phyloP scores from a whole-genome alignment of 176 grass and related monocot genomes.

The Oryza australiensis region DNA sequence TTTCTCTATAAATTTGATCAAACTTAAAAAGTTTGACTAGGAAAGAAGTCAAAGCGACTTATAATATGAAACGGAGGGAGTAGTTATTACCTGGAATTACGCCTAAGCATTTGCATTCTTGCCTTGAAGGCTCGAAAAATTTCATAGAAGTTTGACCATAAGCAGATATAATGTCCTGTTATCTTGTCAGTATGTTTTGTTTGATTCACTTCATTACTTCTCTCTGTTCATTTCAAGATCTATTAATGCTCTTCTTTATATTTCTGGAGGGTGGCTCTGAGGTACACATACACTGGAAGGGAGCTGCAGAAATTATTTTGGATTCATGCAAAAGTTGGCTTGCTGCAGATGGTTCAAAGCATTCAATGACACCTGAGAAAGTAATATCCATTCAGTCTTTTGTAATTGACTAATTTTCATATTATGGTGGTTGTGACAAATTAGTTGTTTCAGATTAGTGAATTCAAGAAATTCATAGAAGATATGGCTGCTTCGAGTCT shows the following conservation, averaged over 20 bases:
- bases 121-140: not conserved
- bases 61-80: no score
- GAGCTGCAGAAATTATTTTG: conserved; percentile 93
- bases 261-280: conserved; percentile 63
- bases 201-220: not conserved
- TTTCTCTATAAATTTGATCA: no score
- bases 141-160: not conserved
- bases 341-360: conserved; percentile 61
- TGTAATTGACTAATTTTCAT: conserved; percentile 1
- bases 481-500: conserved; percentile 83
- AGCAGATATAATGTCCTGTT: not conserved
- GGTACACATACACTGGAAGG: conserved; percentile 95
- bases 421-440: not conserved
- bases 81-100: not conserved
- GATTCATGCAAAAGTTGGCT: conserved; percentile 74
- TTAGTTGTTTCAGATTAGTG: conserved; percentile 48
- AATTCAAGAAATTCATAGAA: conserved; percentile 82
- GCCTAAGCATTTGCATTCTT: not conserved
- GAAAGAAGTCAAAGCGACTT: no score
- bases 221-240: not conserved
- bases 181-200: not conserved
- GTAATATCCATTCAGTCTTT: conserved; percentile 30
- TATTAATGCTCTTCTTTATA: not conserved
- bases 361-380: conserved; percentile 65
- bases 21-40: no score